These are phyloP conservation scores for Oryza nivara DNA, from an alignment of 176 grass and related monocot species.

Conservation along the genomic window DNA sequence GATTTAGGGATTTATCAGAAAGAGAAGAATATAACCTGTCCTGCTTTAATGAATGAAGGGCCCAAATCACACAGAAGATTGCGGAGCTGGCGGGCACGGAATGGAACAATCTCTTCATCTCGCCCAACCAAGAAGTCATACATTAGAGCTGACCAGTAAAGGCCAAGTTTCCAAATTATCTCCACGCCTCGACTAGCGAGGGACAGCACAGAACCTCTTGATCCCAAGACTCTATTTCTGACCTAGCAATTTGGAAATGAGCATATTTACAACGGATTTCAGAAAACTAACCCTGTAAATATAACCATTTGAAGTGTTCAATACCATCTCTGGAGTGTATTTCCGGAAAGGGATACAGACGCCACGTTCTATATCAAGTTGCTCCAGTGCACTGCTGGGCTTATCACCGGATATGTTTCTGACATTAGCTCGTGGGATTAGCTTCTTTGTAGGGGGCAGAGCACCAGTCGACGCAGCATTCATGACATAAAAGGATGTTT, in stretches of 20 bases:
- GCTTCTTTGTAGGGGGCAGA: slow-evolving; percentile 37
- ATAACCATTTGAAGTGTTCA: not conserved
- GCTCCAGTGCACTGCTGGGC: slow-evolving; percentile 80
- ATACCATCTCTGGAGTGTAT: slow-evolving; percentile 84
- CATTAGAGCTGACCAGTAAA: slow-evolving; percentile 90
- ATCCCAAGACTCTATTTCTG: slow-evolving; percentile 87
- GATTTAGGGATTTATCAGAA: slow-evolving; percentile 13
- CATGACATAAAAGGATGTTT: slow-evolving; percentile 34
- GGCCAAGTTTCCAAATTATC: slow-evolving; percentile 88
- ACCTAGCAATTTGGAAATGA: slow-evolving; percentile 60
- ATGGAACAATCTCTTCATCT: slow-evolving; percentile 95
- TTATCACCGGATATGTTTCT: slow-evolving; percentile 43
- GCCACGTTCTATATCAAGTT: slow-evolving; percentile 96
- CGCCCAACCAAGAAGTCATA: slow-evolving; percentile 89
- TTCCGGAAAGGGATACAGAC: slow-evolving; percentile 93
- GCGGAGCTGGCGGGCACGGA: slow-evolving; percentile 88
- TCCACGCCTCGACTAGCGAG: slow-evolving; percentile 84
- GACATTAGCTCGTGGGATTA: slow-evolving; percentile 35
- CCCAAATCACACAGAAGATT: slow-evolving; percentile 95
- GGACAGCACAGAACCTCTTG: slow-evolving; percentile 83
- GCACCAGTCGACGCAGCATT: slow-evolving; percentile 52
- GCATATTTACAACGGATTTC: slow-evolving; percentile 21
- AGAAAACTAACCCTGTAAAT: slow-evolving; percentile 15
- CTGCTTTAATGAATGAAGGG: slow-evolving; percentile 98
- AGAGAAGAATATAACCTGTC: slow-evolving; percentile 64